phyloP scores from a whole-genome alignment of 2,329 filamentous ascomycete genomes.

The Chaetomiaceae sp. region DNA sequence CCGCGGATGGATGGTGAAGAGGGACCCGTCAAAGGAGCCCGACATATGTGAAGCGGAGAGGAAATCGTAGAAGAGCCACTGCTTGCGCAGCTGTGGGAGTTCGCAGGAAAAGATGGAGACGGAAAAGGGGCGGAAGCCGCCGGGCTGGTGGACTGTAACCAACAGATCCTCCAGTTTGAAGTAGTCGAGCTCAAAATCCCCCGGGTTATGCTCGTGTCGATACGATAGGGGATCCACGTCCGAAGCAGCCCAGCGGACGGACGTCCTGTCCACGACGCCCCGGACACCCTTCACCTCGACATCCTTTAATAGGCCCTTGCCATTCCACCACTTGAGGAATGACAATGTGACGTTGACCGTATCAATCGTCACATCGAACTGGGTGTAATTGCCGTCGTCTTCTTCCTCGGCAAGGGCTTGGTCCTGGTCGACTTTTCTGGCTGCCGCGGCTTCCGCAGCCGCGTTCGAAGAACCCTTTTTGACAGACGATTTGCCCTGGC shows the following conservation, averaged over 20 bases:
- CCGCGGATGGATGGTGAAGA: constrained; percentile 94
- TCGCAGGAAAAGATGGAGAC: constrained; percentile 96
- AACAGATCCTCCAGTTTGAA: constrained; percentile 95
- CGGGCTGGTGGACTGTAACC: constrained; percentile 86
- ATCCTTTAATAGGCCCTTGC: constrained; percentile 83
- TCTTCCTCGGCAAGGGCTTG: constrained; percentile 39
- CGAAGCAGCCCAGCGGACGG: constrained; percentile 66
- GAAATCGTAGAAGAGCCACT: constrained; percentile 98
- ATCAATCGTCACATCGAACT: constrained; percentile 92
- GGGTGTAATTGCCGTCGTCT: constrained; percentile 95
- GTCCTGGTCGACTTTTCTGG: constrained; percentile 51
- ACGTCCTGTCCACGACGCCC: constrained; percentile 86
- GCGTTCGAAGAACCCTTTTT: constrained; percentile 85
- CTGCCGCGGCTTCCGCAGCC: constrained; percentile 80
- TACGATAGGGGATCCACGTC: constrained; percentile 79
- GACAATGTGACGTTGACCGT: constrained; percentile 95
- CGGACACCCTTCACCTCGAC: constrained; percentile 92
- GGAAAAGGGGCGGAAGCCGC: constrained; percentile 87
- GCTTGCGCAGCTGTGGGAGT: constrained; percentile 84
- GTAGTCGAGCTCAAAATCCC: constrained; percentile 94
- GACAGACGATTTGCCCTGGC: constrained; percentile 74
- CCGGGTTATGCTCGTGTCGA: constrained; percentile 79
- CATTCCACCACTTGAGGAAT: constrained; percentile 99
- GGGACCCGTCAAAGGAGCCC: constrained; percentile 87
- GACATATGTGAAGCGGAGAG: constrained; percentile 94